Conservation (phyloP, 2,329 filamentous ascomycete species). For the Cytospora piceicola region DNA sequence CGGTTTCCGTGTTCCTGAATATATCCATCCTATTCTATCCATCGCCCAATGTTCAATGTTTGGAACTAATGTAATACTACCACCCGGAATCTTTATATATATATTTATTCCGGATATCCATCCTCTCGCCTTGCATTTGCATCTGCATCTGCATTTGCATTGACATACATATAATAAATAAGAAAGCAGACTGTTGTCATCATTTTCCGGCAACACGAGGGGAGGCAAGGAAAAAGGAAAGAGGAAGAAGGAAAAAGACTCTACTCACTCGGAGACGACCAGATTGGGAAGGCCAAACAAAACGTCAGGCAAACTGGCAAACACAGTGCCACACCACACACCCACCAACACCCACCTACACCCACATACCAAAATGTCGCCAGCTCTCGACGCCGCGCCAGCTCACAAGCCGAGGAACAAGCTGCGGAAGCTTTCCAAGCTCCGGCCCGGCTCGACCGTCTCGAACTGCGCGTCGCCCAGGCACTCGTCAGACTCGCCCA, state of each 20-base stretch:
- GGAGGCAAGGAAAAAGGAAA: too few relatives aligned
- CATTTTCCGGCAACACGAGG: neutral
- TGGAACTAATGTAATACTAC: neutral
- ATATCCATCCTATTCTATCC: neutral
- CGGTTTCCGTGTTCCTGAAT: conserved; percentile 3
- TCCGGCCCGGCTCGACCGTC: conserved; percentile 22
- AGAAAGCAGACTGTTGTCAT: neutral
- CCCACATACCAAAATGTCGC: conserved; percentile 30
- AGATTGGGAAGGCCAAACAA: too few relatives aligned
- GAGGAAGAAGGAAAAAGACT: neutral
- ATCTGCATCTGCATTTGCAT: neutral
- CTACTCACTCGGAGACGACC: too few relatives aligned
- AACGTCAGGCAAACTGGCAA: too few relatives aligned
- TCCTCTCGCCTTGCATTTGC: neutral
- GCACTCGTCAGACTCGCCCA: conserved; percentile 32
- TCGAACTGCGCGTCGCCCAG: conserved; percentile 25
- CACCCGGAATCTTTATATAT: neutral
- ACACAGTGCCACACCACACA: neutral
- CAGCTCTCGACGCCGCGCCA: conserved; percentile 15
- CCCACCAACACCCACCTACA: neutral
- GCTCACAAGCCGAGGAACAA: conserved; percentile 38
- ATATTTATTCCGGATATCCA: neutral
- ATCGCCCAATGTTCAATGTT: neutral
- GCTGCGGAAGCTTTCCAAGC: conserved; percentile 38
- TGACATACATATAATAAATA: neutral